Evolutionary conservation across 1,284 basidiomycete species (phyloP), one percentile per base, ranked within the genome.

Genomic region (Anthracocystis walkeri): DNA sequence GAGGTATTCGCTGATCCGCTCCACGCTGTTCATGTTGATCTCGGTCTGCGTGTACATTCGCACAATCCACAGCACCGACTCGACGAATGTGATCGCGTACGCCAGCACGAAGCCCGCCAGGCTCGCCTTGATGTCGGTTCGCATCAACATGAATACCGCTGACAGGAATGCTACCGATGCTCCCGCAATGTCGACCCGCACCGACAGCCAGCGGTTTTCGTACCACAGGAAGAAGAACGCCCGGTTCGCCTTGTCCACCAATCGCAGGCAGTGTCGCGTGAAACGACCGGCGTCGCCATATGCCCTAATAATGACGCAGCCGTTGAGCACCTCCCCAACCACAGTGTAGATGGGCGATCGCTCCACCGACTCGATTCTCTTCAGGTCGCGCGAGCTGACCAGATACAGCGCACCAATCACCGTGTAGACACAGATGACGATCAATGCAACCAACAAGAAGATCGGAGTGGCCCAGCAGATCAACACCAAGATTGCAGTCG

Each of bases 251-350:
- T 92, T 88, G 65, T 85, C 84, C 29, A 85, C 73, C 44, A 84
- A 63, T 11, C 78, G 65, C 51, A 85, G 69, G 54, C 81, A 83
- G 62, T 82, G 78, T 33, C 82, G 72, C 77, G 94, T 88, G 87
- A 96, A 95, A n/a, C 89, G 87, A 42, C 87, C 87, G 79, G 95
- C 93, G 2, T 90, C 92, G 10, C 91, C 92, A 86, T 95, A 97
- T 0, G 94, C 95, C 52, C 94, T 90, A 41, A 96, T 92, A n/a
- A 92, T 91, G 48, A 93, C 87, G 53, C 94, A 91, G 21, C 93
- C 92, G 56, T 88, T 89, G 41, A 94, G 87, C 14, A 93, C 87
- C 82, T 95, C 93, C 68, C 81, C 80, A 14, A 83, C 75, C 35
- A 83, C 76, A 4, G 83, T 84, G 65, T 82, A 82, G 67, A 85